Percentiles rank a stretch among this genome's conserved stretches.
Conservation (phyloP, 2,329 filamentous ascomycete species). For the Tolypocladium endophyticum region DNA sequence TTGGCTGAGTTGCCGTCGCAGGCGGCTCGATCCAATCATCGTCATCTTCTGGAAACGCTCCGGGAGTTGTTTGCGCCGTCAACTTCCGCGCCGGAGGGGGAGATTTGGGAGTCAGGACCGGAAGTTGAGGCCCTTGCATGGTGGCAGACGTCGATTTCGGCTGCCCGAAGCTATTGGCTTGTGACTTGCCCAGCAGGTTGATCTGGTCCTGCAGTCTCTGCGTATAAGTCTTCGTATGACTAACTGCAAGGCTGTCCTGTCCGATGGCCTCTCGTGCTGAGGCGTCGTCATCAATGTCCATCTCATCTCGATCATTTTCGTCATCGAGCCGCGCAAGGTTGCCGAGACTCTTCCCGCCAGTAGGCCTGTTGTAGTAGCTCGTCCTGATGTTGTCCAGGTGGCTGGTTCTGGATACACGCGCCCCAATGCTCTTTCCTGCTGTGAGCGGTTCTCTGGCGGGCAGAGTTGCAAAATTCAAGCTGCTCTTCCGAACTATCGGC, state of each 20-base stretch:
- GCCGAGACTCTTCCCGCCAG: conserved; percentile 63
- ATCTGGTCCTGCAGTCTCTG: conserved; percentile 90
- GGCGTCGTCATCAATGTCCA: conserved; percentile 37
- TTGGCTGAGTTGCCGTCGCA: conserved; percentile 13
- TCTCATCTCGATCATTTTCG: conserved; percentile 38
- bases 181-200: conserved; percentile 55
- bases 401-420: conserved; percentile 63
- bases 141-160: conserved; percentile 31
- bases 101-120: conserved; percentile 15
- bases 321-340: conserved; percentile 31
- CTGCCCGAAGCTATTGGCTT: conserved; percentile 33
- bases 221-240: conserved; percentile 82
- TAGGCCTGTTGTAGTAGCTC: conserved; percentile 64
- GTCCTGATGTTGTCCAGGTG: conserved; percentile 63
- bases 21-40: conserved; percentile 55
- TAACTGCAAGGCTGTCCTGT: conserved; percentile 27
- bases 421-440: conserved; percentile 72
- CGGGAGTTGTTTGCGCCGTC: conserved; percentile 37
- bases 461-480: conserved; percentile 85
- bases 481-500: conserved; percentile 80
- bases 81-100: conserved; percentile 16
- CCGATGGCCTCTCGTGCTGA: conserved; percentile 25
- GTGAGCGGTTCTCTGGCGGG: conserved; percentile 82
- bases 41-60: conserved; percentile 47
- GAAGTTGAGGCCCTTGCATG: conserved; percentile 23